Evolutionary conservation across 2,329 filamentous ascomycete species (phyloP).

Genomic region (Tympanopsis confertula): DNA sequence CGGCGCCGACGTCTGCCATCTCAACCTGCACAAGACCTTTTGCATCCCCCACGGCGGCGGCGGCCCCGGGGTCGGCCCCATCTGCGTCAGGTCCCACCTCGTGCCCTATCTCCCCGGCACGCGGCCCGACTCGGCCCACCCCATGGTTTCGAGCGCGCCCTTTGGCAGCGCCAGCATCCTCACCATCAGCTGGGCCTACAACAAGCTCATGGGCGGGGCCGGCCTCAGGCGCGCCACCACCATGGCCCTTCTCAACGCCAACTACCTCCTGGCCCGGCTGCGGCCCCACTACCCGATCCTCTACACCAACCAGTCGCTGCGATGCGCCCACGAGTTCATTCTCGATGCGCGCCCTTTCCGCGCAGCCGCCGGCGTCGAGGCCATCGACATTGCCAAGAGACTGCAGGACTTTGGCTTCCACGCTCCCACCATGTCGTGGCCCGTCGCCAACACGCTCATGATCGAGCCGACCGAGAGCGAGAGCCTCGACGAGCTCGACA

Average conservation of each 20-base stretch:
- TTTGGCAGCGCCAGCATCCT: constrained; percentile 86
- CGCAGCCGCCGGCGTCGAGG: constrained; percentile 72
- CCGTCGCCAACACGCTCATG: constrained; percentile 90
- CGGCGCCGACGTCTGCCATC: constrained; percentile 89
- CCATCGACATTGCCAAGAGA: constrained; percentile 90
- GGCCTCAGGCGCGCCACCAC: constrained; percentile 84
- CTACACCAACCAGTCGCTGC: constrained; percentile 80
- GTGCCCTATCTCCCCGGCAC: constrained; percentile 56
- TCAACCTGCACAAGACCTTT: constrained; percentile 98
- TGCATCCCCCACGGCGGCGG: constrained; percentile 95
- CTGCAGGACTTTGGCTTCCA: constrained; percentile 97
- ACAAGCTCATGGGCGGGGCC: constrained; percentile 78
- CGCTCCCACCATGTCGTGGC: constrained; percentile 93
- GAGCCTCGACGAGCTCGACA: constrained; percentile 81
- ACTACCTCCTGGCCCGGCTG: constrained; percentile 85
- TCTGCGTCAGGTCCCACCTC: constrained; percentile 79
- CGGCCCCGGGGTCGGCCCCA: constrained; percentile 85
- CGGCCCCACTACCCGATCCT: constrained; percentile 78
- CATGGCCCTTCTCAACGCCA: constrained; percentile 87
- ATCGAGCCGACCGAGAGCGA: constrained; percentile 95
- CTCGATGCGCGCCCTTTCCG: constrained; percentile 79
- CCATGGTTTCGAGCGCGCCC: constrained; percentile 66
- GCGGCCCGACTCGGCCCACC: constrained; percentile 43
- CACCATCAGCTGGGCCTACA: constrained; percentile 90
- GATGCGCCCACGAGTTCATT: constrained; percentile 96